Evolutionary conservation across 1,284 basidiomycete genomes (phyloP).

Genomic region (Boletus sp.): DNA sequence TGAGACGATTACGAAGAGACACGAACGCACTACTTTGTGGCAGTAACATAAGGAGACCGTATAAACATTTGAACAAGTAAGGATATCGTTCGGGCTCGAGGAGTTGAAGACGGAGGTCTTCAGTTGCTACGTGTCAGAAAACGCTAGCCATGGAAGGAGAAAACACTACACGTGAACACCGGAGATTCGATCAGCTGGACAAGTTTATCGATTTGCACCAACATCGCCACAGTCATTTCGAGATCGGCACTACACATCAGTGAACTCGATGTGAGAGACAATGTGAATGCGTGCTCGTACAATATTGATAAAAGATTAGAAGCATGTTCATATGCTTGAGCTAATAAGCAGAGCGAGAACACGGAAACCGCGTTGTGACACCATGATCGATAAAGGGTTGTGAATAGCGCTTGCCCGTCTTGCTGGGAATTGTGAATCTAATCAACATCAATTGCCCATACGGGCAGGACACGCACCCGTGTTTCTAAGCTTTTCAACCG

Average conservation of each 20-base stretch:
- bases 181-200: slow-evolving; percentile 98
- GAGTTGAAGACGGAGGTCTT: slow-evolving; percentile 95
- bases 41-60: slow-evolving; percentile 96
- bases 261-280: slow-evolving; percentile 10
- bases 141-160: background rate
- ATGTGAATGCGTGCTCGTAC: slow-evolving; percentile 44
- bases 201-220: slow-evolving; percentile 98
- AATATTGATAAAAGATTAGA: slow-evolving; percentile 97
- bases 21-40: slow-evolving; percentile 98
- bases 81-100: slow-evolving; percentile 97
- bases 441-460: slow-evolving; percentile 14
- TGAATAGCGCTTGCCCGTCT: slow-evolving; percentile 94
- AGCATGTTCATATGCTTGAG: slow-evolving; percentile 99
- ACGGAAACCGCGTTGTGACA: slow-evolving; percentile 98
- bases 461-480: slow-evolving; percentile 56
- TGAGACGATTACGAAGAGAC: slow-evolving; percentile 91
- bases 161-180: slow-evolving; percentile 88
- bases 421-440: slow-evolving; percentile 49
- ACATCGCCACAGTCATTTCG: slow-evolving; percentile 92
- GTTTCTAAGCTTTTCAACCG: slow-evolving; percentile 93
- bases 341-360: slow-evolving; percentile 93
- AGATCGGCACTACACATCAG: slow-evolving; percentile 76
- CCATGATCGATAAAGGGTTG: slow-evolving; percentile 95
- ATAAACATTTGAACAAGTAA: slow-evolving; percentile 96
- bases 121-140: slow-evolving; percentile 13